Percentiles rank a stretch among this genome's conserved stretches.
phyloP scores from a whole-genome alignment of 1,284 basidiomycete species.

The Ustilago esculenta region DNA sequence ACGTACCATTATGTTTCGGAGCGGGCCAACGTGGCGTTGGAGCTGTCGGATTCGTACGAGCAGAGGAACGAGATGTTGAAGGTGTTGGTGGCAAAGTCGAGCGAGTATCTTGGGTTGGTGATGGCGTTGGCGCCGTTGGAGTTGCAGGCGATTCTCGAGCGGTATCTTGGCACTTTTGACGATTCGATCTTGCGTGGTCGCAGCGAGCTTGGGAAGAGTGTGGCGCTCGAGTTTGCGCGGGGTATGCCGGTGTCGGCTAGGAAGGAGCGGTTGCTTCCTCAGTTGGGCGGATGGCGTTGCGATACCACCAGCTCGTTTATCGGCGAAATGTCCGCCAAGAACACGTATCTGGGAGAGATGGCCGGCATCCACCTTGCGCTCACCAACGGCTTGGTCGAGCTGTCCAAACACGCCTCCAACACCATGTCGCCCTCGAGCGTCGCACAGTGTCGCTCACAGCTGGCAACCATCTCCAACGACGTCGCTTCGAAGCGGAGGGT shows the following conservation, averaged over 20 bases:
- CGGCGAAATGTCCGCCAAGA: conserved; percentile 59
- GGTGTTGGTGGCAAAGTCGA: conserved; percentile 78
- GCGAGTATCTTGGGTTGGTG: conserved; percentile 84
- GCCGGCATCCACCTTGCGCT: conserved; percentile 79
- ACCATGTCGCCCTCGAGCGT: conserved; percentile 74
- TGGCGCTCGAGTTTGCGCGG: conserved; percentile 63
- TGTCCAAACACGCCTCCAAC: conserved; percentile 73
- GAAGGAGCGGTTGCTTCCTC: conserved; percentile 57
- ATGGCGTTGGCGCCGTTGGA: conserved; percentile 89
- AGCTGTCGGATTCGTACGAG: conserved; percentile 86
- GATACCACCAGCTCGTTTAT: conserved; percentile 63
- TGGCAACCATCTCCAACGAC: conserved; percentile 76
- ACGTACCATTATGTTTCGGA: conserved; percentile 83
- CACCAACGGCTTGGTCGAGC: conserved; percentile 70
- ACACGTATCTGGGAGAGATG: conserved; percentile 75
- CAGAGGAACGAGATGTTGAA: conserved; percentile 85
- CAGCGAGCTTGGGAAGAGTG: conserved; percentile 60
- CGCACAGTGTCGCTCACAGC: conserved; percentile 75
- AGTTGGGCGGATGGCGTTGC: conserved; percentile 64
- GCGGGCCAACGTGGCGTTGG: conserved; percentile 77
- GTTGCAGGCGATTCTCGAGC: conserved; percentile 89
- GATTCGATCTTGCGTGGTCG: conserved; percentile 43
- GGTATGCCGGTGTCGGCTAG: conserved; percentile 49
- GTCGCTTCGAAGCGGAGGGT: conserved; percentile 14
- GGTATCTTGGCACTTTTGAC: conserved; percentile 61